Evolutionary conservation across 2,329 filamentous ascomycete genomes (phyloP), one percentile per base, ranked within the genome.

Genomic region (Raffaelea deltoideospora): DNA sequence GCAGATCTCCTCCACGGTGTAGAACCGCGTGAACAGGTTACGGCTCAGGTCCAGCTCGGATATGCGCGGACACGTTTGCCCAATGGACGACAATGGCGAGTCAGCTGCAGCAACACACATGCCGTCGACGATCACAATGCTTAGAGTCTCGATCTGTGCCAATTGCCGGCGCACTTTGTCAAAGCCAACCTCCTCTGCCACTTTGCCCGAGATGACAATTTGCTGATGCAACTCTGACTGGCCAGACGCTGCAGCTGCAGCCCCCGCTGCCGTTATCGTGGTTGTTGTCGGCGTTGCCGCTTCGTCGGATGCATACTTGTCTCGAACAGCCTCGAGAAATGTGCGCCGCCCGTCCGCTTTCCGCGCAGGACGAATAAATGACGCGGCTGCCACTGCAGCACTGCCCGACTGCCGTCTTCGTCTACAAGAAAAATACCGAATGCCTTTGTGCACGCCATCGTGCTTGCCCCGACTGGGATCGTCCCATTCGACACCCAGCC

Each of bases 401-500:
- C 15, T 33, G 28, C 34, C 35, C 17, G 33, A 27, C 15, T 30
- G 22, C 23, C 22, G 21, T 29, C 17, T 41, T n/a, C n/a, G 43
- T 62, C 52, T 70, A 88, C 88, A 94, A 47, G 67, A 62, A 50
- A 96, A 96, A 53, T 95, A 94, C 43, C 72, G 75, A 43, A 70
- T 65, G 41, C 80, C 84, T 44, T 80, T 76, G 57, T 92, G 76
- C 42, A 79, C 76, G 41, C 90, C 90, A 50, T 88, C 73, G 58
- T 98, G 87, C 63, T 95, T 96, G 42, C 90, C 90, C 49, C 87
- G 71, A 27, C 65, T 68, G 39, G 76, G 63, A 54, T 95, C 83
- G 58, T 96, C 88, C 90, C 90, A 98, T 67, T 98, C 90, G 33
- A 96, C 84, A 33, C 90, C 90, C 24, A 96, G 69, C 87, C 88